Conservation (phyloP, 208 protist genomes). For the Trypanosoma vivax region DNA sequence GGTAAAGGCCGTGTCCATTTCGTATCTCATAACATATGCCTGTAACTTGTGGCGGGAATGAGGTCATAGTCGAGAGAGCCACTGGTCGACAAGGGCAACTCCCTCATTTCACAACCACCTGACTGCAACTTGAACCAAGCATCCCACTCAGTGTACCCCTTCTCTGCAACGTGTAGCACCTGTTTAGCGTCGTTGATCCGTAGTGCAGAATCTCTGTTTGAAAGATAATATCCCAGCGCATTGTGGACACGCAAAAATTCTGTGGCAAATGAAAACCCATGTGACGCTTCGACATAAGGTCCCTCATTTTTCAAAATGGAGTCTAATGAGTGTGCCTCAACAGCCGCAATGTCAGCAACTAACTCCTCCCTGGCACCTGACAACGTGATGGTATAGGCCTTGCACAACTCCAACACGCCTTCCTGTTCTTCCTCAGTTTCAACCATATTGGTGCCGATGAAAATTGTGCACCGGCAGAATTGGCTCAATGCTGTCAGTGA, state of each 20-base stretch:
- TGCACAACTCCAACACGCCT: conserved; percentile 35
- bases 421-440: conserved; percentile 70
- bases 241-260: conserved; percentile 70
- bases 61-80: conserved; percentile 27
- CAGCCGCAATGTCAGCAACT: conserved; percentile 18
- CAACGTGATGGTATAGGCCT: conserved; percentile 42
- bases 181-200: conserved; percentile 32
- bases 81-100: conserved; percentile 37
- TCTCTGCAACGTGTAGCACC: conserved; percentile 56
- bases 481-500: conserved; percentile 40
- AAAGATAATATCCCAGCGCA: conserved; percentile 65
- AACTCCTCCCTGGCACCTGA: conserved; percentile 25
- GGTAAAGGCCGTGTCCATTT: conserved; percentile 75
- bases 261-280: conserved; percentile 30
- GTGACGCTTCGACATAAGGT: conserved; percentile 14
- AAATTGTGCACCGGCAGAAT: conserved; percentile 54
- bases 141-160: conserved; percentile 54
- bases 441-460: conserved; percentile 66
- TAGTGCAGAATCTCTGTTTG: conserved; percentile 23
- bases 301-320: conserved; percentile 27
- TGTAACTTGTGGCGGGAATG: conserved; percentile 13
- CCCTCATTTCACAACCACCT: conserved; percentile 24
- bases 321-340: conserved; percentile 24
- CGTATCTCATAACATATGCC: conserved; percentile 30
- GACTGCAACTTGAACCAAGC: conserved; percentile 32